A percentile compares a stretch with the other conserved stretches of the same genome.
phyloP scores from a whole-genome alignment of 2,329 filamentous ascomycete genomes.

The Nemania bipapillata region DNA sequence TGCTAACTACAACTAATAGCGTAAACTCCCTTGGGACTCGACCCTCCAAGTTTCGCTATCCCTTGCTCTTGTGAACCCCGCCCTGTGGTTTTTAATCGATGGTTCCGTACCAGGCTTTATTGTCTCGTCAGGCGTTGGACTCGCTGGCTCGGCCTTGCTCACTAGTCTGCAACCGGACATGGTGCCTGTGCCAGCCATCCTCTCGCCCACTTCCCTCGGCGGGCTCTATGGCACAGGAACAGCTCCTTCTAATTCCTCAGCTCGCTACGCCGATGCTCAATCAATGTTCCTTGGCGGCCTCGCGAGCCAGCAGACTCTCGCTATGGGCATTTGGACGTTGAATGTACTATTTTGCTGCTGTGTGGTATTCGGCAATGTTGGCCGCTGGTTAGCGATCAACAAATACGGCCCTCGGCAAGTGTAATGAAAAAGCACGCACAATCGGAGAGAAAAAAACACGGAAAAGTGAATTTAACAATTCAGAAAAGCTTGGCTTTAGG shows the following conservation, averaged over 20 bases:
- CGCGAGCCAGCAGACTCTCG: constrained; percentile 71
- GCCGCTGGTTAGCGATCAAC: constrained; percentile 76
- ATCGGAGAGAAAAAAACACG: neutral
- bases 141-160: constrained; percentile 77
- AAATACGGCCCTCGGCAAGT: constrained; percentile 55
- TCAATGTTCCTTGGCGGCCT: constrained; percentile 62
- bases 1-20: constrained; percentile 60
- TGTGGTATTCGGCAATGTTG: constrained; percentile 96
- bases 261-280: constrained; percentile 13
- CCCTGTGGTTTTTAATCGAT: constrained; percentile 96
- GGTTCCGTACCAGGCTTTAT: constrained; percentile 86
- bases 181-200: constrained; percentile 72
- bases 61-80: constrained; percentile 88
- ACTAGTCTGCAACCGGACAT: constrained; percentile 81
- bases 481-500: neutral
- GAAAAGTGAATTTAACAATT: neutral
- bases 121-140: constrained; percentile 77
- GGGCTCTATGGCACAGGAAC: constrained; percentile 20
- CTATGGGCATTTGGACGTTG: constrained; percentile 85
- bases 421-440: constrained; percentile 55
- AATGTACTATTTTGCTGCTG: constrained; percentile 95
- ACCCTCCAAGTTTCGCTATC: constrained; percentile 92
- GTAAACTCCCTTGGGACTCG: constrained; percentile 91
- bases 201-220: constrained; percentile 37
- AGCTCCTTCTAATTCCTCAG: constrained; percentile 25